A percentile compares a stretch with the other conserved stretches of the same genome.
phyloP scores from a whole-genome alignment of 192 early-diverging fungal genomes.

The Pilaira anomala region DNA sequence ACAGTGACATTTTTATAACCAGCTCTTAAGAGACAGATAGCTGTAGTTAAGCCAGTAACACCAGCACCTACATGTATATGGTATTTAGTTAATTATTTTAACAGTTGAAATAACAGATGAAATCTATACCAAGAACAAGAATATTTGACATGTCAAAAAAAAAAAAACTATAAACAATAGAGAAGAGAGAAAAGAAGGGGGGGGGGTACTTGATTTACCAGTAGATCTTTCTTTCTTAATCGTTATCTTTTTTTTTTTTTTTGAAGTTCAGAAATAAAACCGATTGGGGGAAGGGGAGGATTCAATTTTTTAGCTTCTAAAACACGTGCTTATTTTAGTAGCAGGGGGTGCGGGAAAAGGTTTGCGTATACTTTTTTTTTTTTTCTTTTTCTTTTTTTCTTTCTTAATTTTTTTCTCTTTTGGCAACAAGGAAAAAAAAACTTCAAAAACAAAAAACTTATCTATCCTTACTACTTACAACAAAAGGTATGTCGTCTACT shows the following conservation, averaged over 20 bases:
- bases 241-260: background rate
- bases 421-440: no score
- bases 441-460: background rate
- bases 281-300: no score
- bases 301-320: no score
- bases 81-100: background rate
- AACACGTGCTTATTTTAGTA: no score
- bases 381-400: conserved; percentile 3
- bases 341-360: no score
- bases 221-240: no score
- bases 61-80: conserved; percentile 54
- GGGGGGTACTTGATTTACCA: no score
- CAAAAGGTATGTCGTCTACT: conserved; percentile 22
- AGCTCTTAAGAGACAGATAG: conserved; percentile 55
- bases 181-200: background rate
- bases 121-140: conserved; percentile 13
- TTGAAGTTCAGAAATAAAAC: background rate
- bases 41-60: conserved; percentile 75
- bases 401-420: background rate
- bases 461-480: conserved; percentile 14
- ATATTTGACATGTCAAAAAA: conserved; percentile 3
- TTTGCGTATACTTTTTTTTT: background rate
- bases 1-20: conserved; percentile 58
- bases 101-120: background rate
- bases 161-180: no score